phyloP scores from a whole-genome alignment of 2,329 filamentous ascomycete species.

The Nothophoma quercina region DNA sequence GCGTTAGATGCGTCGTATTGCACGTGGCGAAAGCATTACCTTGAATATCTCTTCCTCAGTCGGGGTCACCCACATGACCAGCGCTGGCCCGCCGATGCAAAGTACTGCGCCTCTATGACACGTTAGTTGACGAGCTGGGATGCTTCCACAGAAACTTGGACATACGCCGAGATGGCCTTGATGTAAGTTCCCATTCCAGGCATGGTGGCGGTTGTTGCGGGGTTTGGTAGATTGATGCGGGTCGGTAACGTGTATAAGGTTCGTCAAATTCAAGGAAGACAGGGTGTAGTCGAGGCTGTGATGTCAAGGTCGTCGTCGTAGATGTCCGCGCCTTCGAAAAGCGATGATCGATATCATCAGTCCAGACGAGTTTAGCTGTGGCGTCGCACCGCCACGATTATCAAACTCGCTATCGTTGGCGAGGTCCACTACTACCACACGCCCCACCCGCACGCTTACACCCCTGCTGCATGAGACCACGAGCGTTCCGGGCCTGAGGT shows the following conservation, averaged over 20 bases:
- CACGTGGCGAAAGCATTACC: conserved; percentile 47
- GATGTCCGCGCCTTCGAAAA: conserved; percentile 9
- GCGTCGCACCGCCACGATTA: conserved; percentile 5
- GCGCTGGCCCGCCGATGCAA: conserved; percentile 82
- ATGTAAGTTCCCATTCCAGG: conserved; percentile 39
- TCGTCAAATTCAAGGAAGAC: neutral
- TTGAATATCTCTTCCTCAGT: conserved; percentile 91
- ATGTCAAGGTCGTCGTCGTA: conserved; percentile 11
- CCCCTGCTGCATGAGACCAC: conserved; percentile 19
- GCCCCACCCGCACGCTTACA: conserved; percentile 11
- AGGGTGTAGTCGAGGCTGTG: neutral
- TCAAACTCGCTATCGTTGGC: conserved; percentile 13
- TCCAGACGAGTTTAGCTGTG: conserved; percentile 15
- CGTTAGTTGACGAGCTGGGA: conserved; percentile 28
- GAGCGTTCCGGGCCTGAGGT: conserved; percentile 19
- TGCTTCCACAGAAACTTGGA: conserved; percentile 8
- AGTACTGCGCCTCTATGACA: conserved; percentile 70
- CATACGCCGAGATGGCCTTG: conserved; percentile 47
- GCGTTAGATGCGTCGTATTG: conserved; percentile 9
- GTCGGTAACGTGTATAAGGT: neutral
- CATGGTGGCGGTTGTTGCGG: conserved; percentile 27
- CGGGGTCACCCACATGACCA: conserved; percentile 81
- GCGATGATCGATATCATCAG: conserved; percentile 16
- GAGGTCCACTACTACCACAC: neutral
- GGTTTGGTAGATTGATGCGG: neutral